Base-by-base conservation (phyloP, 768 basidiomycete species). In the Russula vinacea region DNA sequence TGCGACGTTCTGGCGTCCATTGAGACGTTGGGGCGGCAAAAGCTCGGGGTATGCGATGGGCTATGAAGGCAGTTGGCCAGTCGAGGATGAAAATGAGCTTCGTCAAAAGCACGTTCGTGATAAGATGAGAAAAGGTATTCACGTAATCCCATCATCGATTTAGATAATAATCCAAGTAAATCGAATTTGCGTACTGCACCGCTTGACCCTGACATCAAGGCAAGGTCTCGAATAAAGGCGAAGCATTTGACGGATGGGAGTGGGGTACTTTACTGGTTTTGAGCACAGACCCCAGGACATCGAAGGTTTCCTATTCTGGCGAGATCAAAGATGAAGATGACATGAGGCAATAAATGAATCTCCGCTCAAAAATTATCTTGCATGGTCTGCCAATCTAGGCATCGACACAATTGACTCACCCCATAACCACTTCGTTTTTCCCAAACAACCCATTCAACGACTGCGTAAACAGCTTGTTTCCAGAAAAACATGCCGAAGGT, bases 41-140 rank as follows among this genome's bases (percentile, higher is more conserved):
- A 68, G 65, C 47, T 40, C 56, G 19, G 75, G 74, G 2, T 76
- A 76, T 59, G 74, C 72, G 13, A 65, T 72, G 66, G 74, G 75
- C 16, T 75, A 71, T 61, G 57, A 66, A 5, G 71, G 71, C 17
- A 76, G 75, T 57, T 65, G 71, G 65, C 68, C 73, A 19, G 52
- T 45, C 44, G 56, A 57, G 8, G 61, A 60, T 22, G 69, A 70
- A 17, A 59, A 65, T 37, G 56, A 62, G 6, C 59, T 60, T 11
- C 56, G 68, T 10, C 16, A n/a, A n/a, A n/a, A n/a, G n/a, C n/a
- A 8, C 32, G 29, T n/a, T 29, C 55, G 40, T n/a, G 55, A 53
- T 56, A 32, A 13, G 29, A 42, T 56, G 33, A 29, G 56, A 29
- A 56, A 42, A 5, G 55, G 26, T 14, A 26, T 32, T 45, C 19